Evolutionary conservation across 345 rosid species (phyloP).

Genomic region (Citrus cavaleriei): DNA sequence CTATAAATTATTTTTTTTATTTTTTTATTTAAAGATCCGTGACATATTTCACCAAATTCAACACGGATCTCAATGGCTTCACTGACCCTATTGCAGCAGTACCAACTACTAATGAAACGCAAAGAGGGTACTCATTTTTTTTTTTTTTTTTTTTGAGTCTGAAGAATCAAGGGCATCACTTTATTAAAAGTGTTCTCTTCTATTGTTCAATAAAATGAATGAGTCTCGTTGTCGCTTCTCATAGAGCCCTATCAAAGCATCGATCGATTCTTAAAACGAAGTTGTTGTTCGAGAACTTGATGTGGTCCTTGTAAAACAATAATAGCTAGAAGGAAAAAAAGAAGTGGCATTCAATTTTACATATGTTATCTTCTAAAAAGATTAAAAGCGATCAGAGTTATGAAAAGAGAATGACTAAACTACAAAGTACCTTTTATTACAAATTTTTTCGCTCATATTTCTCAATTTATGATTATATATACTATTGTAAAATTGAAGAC

Average conservation of each 20-base stretch:
- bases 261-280: slow-evolving; percentile 2
- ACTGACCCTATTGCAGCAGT: slow-evolving; percentile 11
- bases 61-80: slow-evolving; percentile 25
- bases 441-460: no score
- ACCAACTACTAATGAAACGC: background rate
- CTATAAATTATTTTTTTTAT: background rate
- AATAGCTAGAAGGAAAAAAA: background rate
- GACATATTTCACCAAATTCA: slow-evolving; percentile 20
- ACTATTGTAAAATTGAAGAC: background rate
- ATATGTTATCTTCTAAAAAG: no score
- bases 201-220: background rate
- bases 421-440: no score
- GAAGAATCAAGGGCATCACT: slow-evolving; percentile 10
- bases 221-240: background rate
- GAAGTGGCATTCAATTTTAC: no score
- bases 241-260: background rate
- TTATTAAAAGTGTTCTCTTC: slow-evolving; percentile 4
- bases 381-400: no score
- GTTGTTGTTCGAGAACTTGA: background rate
- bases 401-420: no score
- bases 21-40: slow-evolving; percentile 6
- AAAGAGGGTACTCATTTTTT: background rate
- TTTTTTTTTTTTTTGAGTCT: background rate
- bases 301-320: slow-evolving; percentile 1
- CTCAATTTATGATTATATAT: no score